Evolutionary conservation across 441 rosid genomes (phyloP), one percentile per base, ranked within the genome.

Genomic region (Aleurites moluccanus): DNA sequence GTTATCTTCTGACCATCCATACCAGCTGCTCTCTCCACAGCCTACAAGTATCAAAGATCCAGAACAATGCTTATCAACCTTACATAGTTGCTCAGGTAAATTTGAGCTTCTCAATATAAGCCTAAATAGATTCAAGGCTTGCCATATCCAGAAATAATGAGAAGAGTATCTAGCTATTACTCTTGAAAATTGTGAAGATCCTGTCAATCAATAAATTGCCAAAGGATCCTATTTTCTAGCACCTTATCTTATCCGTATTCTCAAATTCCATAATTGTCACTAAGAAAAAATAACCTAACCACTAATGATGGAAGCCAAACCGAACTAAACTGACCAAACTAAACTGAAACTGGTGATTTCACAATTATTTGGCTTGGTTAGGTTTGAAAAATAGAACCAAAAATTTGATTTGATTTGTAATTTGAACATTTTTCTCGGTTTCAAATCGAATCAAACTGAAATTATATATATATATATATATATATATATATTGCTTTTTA

Each of bases 1-100:
- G 92, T 84, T 73, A 96, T 96, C 93, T 92, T 96, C 88, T 93
- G 98, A 45, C 98, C 98, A 73, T 94, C 99, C 98, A 96, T 94
- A 62, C 99, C 99, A 77, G 99, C 98, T 70, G 85, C 99, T 86
- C 88, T 93, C 86, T 96, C 99, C 65, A 96, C 99, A 49, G 98
- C 92, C 99, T 94, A 89, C 75, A 81, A 44, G 30, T 10, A 55
- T 75, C 42, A 35, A 23, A 47, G 3, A 68, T 11, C 20, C 49
- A 75, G 45, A 35, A 38, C 25, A 18, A 9, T 14, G n/a, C 2
- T 56, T 40, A 25, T 35, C 10, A 8, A 5, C 69, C 11, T 42
- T 6, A 65, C 10, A 65, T 44, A 42, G 49, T 49, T 14, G 15
- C 2, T 5, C 63, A 50, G 20, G 16, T 52, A 21, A 59, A 64